Evolutionary conservation across 1,284 basidiomycete species (phyloP), one percentile per base, ranked within the genome.

Genomic region (Earliella scabrosa): DNA sequence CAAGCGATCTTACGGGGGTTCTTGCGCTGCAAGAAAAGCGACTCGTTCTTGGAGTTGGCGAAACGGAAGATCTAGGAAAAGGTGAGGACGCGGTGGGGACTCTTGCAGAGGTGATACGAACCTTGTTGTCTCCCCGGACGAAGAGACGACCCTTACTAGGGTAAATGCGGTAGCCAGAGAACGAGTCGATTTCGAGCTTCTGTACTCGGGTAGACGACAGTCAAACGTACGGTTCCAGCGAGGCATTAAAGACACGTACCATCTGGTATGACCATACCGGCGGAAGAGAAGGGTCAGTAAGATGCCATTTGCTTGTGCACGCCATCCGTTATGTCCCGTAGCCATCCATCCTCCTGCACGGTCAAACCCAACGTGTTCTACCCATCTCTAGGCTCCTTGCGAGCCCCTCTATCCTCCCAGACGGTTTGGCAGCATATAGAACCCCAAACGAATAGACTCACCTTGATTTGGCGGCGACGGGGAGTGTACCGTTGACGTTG

Each of bases 1-100:
- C 97, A 99, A 65, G 97, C 92, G 78, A 99, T 95, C 89, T 99
- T 98, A 75, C 97, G 93, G 54, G 97, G 97, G 86, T 99, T 99
- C 85, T 99, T 99, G 82, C 97, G 93, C 80, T 99, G 97, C 61
- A 95, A 83, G 91, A 99, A 99, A 67, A 99, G 91, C 61, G 96
- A 98, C 69, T 96, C 86, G 74, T 87, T 91, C 88, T 97, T 97
- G 65, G 92, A 90, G 72, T 76, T 83, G 68, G 88, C 80, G 77
- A 96, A 96, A 74, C 94, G 93, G 90, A 97, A 97, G 73, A 95
- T 86, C 93, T 96, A 70, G 39, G n/a, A n/a, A n/a, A n/a, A 38
- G n/a, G 14, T 23, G 18, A 10, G 20, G 13, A 16, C 21, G n/a
- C 44, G 23, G 26, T 21, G 38, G 35, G 40, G 45, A 44, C 27